Evolutionary conservation across 2,329 filamentous ascomycete species (phyloP).

Genomic region (Blumeriella jaapii): DNA sequence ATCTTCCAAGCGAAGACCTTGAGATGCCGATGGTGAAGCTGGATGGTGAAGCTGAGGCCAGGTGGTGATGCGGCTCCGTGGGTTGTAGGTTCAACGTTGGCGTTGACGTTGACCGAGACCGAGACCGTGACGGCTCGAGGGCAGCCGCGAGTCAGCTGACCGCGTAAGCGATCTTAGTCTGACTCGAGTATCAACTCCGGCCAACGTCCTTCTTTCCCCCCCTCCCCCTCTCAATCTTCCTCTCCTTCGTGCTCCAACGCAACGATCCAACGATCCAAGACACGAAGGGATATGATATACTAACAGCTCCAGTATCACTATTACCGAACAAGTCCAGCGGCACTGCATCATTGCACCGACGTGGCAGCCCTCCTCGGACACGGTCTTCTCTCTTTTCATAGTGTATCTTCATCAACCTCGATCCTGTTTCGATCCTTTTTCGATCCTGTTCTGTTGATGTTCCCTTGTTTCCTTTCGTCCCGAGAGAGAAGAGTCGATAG

Average conservation of each 20-base stretch:
- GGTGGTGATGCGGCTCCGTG: neutral
- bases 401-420: no score
- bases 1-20: constrained; percentile 19
- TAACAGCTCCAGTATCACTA: constrained; percentile 16
- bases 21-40: constrained; percentile 3
- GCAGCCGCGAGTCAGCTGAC: constrained; percentile 18
- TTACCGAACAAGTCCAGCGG: constrained; percentile 7
- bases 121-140: no score
- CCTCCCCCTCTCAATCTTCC: constrained; percentile 3
- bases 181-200: constrained; percentile 9
- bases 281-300: constrained; percentile 12
- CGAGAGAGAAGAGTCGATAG: constrained; percentile 22
- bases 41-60: neutral
- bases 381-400: constrained; percentile 3
- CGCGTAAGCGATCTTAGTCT: constrained; percentile 5
- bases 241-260: neutral
- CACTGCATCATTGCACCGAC: constrained; percentile 1
- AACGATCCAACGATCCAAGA: constrained; percentile 2
- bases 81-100: neutral
- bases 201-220: constrained; percentile 9
- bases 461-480: constrained; percentile 12
- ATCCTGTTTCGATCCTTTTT: no score
- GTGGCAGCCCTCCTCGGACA: constrained; percentile 3
- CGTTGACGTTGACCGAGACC: no score
- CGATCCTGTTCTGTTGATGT: constrained; percentile 7